These are phyloP conservation scores for Chrysosporium keratinophilum DNA, from an alignment of 2,329 filamentous ascomycete species.

Conservation along the genomic window DNA sequence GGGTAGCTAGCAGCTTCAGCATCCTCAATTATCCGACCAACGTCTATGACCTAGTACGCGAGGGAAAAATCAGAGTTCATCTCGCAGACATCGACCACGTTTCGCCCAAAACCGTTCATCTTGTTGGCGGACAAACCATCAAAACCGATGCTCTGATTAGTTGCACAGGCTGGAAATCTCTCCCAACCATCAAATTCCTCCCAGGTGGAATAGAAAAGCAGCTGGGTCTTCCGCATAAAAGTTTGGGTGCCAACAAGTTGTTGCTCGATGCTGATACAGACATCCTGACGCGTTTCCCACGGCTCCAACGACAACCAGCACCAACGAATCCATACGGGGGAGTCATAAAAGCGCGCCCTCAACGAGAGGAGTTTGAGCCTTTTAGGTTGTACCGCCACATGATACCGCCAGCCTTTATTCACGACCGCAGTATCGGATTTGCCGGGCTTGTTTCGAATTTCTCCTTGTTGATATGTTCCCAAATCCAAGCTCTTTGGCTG, in stretches of 20 bases:
- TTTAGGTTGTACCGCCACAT: conserved; percentile 42
- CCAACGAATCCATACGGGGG: conserved; percentile 9
- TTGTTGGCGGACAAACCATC: conserved; percentile 39
- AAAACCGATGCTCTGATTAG: conserved; percentile 44
- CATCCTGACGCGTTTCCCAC: conserved; percentile 40
- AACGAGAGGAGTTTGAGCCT: conserved; percentile 8
- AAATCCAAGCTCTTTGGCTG: conserved; percentile 50
- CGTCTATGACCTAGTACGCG: conserved; percentile 47
- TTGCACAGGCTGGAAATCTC: conserved; percentile 48
- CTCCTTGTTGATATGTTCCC: conserved; percentile 29
- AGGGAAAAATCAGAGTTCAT: conserved; percentile 46
- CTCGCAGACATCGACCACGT: conserved; percentile 46
- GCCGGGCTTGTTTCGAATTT: conserved; percentile 36
- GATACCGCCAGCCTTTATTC: conserved; percentile 34
- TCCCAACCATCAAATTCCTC: conserved; percentile 41
- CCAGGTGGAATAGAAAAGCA: conserved; percentile 34
- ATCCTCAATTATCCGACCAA: conserved; percentile 52
- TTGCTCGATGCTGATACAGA: conserved; percentile 36
- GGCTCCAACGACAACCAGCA: conserved; percentile 35
- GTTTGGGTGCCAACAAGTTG: conserved; percentile 23
- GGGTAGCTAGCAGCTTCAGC: conserved; percentile 47
- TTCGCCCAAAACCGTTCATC: conserved; percentile 36
- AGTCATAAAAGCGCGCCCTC: conserved; percentile 12
- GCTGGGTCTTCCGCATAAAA: conserved; percentile 38
- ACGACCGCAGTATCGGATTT: conserved; percentile 41